Base-by-base conservation (phyloP, 345 rosid species). In the Moringa oleifera region DNA sequence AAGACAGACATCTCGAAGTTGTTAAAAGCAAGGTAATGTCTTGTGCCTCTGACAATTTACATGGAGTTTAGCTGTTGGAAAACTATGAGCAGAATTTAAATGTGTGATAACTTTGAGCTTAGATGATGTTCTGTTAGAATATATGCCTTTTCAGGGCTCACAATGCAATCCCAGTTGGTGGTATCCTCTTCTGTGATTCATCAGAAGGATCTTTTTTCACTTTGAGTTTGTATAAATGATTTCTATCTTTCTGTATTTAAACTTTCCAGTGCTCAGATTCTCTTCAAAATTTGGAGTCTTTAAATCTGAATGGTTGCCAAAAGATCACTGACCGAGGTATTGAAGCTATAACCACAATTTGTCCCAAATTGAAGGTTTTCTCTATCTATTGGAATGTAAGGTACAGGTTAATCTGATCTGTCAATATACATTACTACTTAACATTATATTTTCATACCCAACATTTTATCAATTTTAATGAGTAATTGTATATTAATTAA, bases 341-440 rank as follows among this genome's bases (percentile, higher is more conserved):
- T 50, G 91, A 84, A 71, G 82, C 81, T 54, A 66, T 93, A 73
- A 72, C 87, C 61, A 75, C 83, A 68, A 53, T 69, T 63, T 85
- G 90, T 70, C 84, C 87, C 0, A 83, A 75, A 47, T 73, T 93
- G 51, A 93, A 87, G 81, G 73, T 77, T 56, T 78, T 93, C 31
- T 89, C 97, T 67, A 78, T 89, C 31, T 93, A 93, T 74, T 93
- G 97, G 97, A 93, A 93, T 57, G 94, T 89, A 57, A 90, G 97
- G 98, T 93, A 81, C 47, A 46, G 57, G 51, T 55, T 69, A 47
- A 33, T 31, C 70, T 23, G 54, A 23, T 56, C 53, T 58, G 41
- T 33, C 41, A 36, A n/a, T n/a, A 9, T 54, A 15, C 6, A 50
- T 41, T 18, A 23, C 50, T 37, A 53, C 49, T 55, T 59, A 50